Percentiles rank a stretch among this genome's conserved stretches.
phyloP scores from a whole-genome alignment of 225 moss, liverwort and hornwort genomes.

The Lunularia cruciata region DNA sequence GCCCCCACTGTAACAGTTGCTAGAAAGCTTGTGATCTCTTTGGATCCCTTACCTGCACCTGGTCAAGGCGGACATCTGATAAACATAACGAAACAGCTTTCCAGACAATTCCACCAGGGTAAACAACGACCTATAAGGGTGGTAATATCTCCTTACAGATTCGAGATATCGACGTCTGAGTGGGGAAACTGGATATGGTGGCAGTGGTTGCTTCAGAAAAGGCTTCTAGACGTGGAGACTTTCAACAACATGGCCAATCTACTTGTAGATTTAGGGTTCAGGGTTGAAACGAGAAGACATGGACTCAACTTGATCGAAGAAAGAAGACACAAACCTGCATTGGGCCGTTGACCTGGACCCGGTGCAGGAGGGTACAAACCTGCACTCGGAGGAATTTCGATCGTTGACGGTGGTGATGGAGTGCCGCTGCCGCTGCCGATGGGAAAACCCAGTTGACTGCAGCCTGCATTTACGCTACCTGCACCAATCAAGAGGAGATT shows the following conservation, averaged over 20 bases:
- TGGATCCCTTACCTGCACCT: conserved; percentile 31
- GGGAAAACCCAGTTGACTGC: conserved; percentile 21
- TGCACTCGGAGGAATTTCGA: conserved; percentile 23
- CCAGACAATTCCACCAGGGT: too few relatives aligned
- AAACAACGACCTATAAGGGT: too few relatives aligned
- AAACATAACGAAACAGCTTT: not conserved
- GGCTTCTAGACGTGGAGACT: too few relatives aligned
- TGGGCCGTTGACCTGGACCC: not conserved
- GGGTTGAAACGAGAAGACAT: not conserved
- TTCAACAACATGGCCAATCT: too few relatives aligned
- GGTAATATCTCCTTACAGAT: too few relatives aligned
- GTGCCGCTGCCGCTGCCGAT: not conserved
- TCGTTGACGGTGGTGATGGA: not conserved
- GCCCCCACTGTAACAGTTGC: conserved; percentile 6
- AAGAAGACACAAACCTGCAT: not conserved
- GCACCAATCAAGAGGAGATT: conserved; percentile 8
- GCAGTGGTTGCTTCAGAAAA: too few relatives aligned
- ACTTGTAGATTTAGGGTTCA: too few relatives aligned
- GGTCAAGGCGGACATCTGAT: not conserved
- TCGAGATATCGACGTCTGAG: too few relatives aligned
- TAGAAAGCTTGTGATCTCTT: conserved; percentile 7
- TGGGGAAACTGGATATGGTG: too few relatives aligned
- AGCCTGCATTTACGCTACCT: conserved; percentile 32
- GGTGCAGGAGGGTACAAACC: conserved; percentile 27
- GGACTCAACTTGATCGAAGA: too few relatives aligned